These are phyloP conservation scores for Neopestalotiopsis rosae DNA, from an alignment of 2,329 filamentous ascomycete genomes.

Conservation along the genomic window DNA sequence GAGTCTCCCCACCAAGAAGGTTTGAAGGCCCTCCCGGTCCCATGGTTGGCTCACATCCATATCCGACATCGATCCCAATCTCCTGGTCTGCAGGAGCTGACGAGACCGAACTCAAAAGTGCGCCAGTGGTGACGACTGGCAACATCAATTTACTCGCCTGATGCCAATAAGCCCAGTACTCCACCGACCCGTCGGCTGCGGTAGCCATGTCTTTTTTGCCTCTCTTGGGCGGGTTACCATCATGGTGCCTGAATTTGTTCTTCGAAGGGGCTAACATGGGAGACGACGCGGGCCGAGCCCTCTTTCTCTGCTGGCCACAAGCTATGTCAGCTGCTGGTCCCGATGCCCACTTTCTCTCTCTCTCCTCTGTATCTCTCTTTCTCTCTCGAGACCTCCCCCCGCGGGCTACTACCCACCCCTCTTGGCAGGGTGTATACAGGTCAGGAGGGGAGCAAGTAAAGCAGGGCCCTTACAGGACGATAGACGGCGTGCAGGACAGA, in stretches of 20 bases:
- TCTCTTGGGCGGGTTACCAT: slow-evolving; percentile 12
- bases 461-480: slow-evolving; percentile 13
- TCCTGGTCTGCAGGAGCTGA: slow-evolving; percentile 14
- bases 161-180: not conserved
- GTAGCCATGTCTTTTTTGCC: not conserved
- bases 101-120: not conserved
- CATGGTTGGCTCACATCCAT: slow-evolving; percentile 13
- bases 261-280: not conserved
- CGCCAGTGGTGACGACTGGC: not conserved
- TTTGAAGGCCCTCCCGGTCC: not conserved
- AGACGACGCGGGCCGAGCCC: slow-evolving; percentile 16
- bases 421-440: slow-evolving; percentile 1
- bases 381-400: not conserved
- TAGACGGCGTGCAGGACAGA: not conserved
- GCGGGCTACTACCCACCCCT: not conserved
- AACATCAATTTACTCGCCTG: not conserved
- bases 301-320: slow-evolving; percentile 9
- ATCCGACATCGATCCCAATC: slow-evolving; percentile 10
- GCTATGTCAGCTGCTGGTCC: slow-evolving; percentile 1
- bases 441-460: not conserved
- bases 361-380: not conserved
- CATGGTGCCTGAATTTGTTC: not conserved
- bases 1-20: slow-evolving; percentile 4
- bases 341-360: not conserved
- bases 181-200: not conserved